Evolutionary conservation across 192 early-diverging fungal species (phyloP).

Genomic region (Backusella tarrabulga): DNA sequence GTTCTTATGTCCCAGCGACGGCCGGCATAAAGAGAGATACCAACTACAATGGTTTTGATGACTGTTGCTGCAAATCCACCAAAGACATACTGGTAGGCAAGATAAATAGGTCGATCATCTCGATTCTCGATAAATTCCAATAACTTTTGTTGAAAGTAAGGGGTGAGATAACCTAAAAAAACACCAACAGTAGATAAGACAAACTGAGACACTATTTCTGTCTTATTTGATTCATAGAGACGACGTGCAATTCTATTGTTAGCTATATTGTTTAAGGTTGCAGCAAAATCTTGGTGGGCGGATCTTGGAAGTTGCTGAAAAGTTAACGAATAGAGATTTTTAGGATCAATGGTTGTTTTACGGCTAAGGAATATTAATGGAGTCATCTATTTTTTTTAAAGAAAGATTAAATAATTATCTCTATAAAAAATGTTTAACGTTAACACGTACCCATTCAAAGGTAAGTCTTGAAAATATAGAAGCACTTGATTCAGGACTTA

Average conservation of each 20-base stretch:
- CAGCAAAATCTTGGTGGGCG: slow-evolving; percentile 14
- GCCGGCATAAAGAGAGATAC: slow-evolving; percentile 42
- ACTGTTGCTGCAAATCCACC: slow-evolving; percentile 42
- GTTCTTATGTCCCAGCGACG: slow-evolving; percentile 45
- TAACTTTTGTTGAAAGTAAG: slow-evolving; percentile 44
- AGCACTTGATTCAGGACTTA: slow-evolving; percentile 23
- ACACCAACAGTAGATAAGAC: slow-evolving; percentile 6
- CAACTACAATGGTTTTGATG: slow-evolving; percentile 13
- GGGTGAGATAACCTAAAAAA: slow-evolving; percentile 37
- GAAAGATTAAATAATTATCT: neutral
- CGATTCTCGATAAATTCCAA: slow-evolving; percentile 40
- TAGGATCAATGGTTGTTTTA: neutral
- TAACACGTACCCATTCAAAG: slow-evolving; percentile 19
- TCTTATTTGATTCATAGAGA: slow-evolving; percentile 10
- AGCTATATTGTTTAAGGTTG: neutral
- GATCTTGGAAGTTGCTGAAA: slow-evolving; percentile 15
- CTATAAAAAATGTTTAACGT: too few species aligned
- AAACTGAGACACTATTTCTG: slow-evolving; percentile 14
- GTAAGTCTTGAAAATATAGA: slow-evolving; percentile 19
- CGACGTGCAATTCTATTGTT: slow-evolving; percentile 9
- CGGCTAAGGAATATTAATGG: slow-evolving; percentile 15
- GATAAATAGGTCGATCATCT: slow-evolving; percentile 24
- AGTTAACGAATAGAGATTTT: slow-evolving; percentile 19
- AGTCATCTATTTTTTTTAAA: slow-evolving; percentile 14
- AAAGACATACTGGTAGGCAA: slow-evolving; percentile 57